These are phyloP conservation scores for Paxillus rubicundulus DNA, from an alignment of 768 basidiomycete species.

Conservation along the genomic window DNA sequence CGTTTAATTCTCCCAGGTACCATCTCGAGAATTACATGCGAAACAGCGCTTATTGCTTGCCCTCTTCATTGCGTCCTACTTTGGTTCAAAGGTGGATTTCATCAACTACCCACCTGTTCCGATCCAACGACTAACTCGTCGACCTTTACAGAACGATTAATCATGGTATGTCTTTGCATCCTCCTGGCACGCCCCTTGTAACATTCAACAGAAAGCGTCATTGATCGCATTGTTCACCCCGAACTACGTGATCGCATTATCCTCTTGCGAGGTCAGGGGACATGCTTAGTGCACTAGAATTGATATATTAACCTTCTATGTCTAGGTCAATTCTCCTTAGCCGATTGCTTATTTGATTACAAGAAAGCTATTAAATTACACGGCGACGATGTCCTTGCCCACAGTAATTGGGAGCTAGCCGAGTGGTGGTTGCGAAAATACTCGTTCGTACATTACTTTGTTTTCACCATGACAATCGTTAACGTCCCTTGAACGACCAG, in stretches of 20 bases:
- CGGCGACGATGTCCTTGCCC: conserved; percentile 88
- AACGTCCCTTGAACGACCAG: conserved; percentile 37
- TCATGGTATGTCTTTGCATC: conserved; percentile 56
- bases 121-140: conserved; percentile 2
- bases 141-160: conserved; percentile 61
- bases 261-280: conserved; percentile 62
- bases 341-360: conserved; percentile 77
- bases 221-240: conserved; percentile 87
- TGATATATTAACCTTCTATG: conserved; percentile 5
- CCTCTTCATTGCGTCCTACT: conserved; percentile 83
- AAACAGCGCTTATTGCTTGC: conserved; percentile 84
- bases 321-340: conserved; percentile 72
- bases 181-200: conserved; percentile 8
- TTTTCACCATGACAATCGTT: neutral
- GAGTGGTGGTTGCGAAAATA: conserved; percentile 84
- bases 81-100: conserved; percentile 70
- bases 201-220: conserved; percentile 67
- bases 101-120: neutral
- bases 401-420: conserved; percentile 85
- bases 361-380: conserved; percentile 70
- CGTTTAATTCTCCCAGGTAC: conserved; percentile 49
- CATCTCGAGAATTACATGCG: conserved; percentile 88
- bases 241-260: conserved; percentile 91
- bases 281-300: conserved; percentile 17
- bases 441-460: conserved; percentile 43